Evolutionary conservation across 2,329 filamentous ascomycete species (phyloP).

Genomic region (Elsinoe arachidis): DNA sequence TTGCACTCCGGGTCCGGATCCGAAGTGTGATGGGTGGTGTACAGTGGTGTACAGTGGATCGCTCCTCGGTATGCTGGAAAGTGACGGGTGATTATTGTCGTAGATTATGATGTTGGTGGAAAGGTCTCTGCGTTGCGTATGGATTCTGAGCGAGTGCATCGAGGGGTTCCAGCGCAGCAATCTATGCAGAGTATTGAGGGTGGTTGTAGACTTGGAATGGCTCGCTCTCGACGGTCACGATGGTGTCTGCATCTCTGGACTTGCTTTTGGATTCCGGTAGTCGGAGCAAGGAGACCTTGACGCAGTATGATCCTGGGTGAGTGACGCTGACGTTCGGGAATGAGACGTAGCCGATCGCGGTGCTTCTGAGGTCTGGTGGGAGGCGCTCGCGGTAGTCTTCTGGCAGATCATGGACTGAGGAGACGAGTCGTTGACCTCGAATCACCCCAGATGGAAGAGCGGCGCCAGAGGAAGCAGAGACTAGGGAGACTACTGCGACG

Average conservation of each 20-base stretch:
- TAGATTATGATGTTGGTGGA: neutral
- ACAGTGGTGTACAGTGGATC: neutral
- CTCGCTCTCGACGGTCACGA: neutral
- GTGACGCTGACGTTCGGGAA: slow-evolving; percentile 6
- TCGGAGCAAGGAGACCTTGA: neutral
- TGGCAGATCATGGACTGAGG: slow-evolving; percentile 2
- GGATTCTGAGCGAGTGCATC: neutral
- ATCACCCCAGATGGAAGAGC: neutral
- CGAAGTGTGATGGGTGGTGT: neutral
- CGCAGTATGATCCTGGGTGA: neutral
- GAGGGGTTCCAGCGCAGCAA: neutral
- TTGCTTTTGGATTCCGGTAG: slow-evolving; percentile 7
- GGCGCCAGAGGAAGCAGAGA: neutral
- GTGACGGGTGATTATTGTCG: neutral
- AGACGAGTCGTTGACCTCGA: neutral
- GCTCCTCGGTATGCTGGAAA: slow-evolving; percentile 8
- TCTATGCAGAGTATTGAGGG: slow-evolving; percentile 5
- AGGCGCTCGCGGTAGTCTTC: slow-evolving; percentile 7
- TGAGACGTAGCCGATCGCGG: slow-evolving; percentile 1
- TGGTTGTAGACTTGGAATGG: slow-evolving; percentile 7
- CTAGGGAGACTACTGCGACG: neutral
- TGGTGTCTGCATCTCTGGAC: slow-evolving; percentile 3
- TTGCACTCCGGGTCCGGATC: neutral
- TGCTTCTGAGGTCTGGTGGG: neutral
- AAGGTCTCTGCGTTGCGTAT: neutral